Evolutionary conservation across 768 basidiomycete genomes (phyloP), one percentile per base, ranked within the genome.

Genomic region (Albatrellus ellisii): DNA sequence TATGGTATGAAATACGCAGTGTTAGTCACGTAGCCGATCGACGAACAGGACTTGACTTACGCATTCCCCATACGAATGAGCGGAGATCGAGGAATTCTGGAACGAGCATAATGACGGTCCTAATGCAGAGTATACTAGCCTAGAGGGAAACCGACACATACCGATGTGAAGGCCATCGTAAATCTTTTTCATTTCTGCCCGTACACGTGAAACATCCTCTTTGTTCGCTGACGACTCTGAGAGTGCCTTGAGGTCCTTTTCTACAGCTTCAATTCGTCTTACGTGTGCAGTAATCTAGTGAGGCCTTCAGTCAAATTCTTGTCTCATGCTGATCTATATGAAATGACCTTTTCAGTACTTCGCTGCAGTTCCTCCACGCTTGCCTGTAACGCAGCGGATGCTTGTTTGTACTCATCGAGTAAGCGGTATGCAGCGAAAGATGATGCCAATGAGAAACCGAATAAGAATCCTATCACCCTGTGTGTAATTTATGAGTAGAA

Each of bases 361-460:
- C 71, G 62, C 59, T 88, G 81, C 43, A 95, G 63, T 52, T 91
- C 86, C 51, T 87, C 80, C 12, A 94, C 84, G 56, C 87, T 90
- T 17, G 79, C 75, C 60, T 91, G 83, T 38, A 95, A 62, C 22
- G 85, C 73, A n/a, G 82, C 79, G 3, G 88, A 89, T 24, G 90
- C 89, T 32, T 71, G 65, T 60, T 88, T 86, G 61, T 91, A 90
- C 63, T 94, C 91, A 48, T 94, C 88, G 36, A 92, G 62, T 15
- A 95, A 68, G 57, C 86, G 77, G 58, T 90, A 94, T 21, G 88
- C 80, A 31, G 88, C 86, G 52, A 79, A 74, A 0, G 84, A 79
- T 1, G 89, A 87, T 1, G 89, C 88, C 26, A 91, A 60, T 4
- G 90, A 90, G 65, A 94, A 92, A 1, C 89, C 91, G 51, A 91